These are phyloP conservation scores for Litchi chinensis DNA, from an alignment of 345 rosid species.

Conservation along the genomic window DNA sequence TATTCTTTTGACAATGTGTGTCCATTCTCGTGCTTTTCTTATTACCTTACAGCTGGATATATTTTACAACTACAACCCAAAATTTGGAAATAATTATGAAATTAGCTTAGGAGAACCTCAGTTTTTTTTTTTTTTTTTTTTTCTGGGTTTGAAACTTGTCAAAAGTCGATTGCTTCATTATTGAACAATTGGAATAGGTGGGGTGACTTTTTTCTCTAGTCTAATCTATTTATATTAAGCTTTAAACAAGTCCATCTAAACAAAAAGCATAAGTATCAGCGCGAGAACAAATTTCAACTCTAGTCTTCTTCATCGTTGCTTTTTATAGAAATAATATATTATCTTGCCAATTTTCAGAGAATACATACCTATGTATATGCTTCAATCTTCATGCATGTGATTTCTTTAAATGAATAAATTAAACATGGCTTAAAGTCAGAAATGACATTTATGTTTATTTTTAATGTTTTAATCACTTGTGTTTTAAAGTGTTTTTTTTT, in stretches of 20 bases:
- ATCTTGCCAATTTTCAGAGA: neutral
- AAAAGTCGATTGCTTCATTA: constrained; percentile 24
- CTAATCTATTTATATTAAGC: neutral
- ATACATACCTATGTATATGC: neutral
- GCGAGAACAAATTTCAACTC: neutral
- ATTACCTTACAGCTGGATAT: constrained; percentile 17
- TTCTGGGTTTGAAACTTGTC: constrained; percentile 14
- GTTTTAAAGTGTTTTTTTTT: too few relatives aligned
- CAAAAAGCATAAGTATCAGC: neutral
- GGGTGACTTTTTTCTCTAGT: neutral
- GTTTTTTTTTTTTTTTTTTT: constrained; percentile 22
- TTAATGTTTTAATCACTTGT: too few relatives aligned
- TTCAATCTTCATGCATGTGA: neutral
- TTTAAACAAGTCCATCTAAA: neutral
- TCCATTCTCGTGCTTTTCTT: constrained; percentile 3
- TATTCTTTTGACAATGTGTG: constrained; percentile 16
- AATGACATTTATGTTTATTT: too few relatives aligned
- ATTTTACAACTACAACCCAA: neutral
- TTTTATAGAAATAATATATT: neutral
- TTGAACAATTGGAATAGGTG: constrained; percentile 5
- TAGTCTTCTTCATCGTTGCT: neutral
- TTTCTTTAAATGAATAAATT: too few relatives aligned
- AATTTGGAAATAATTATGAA: constrained; percentile 1
- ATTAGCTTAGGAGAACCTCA: neutral
- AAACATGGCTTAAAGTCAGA: too few relatives aligned